Evolutionary conservation across 371 early-diverging fungal genomes (phyloP).

Genomic region (Zopfochytrium polystomum): DNA sequence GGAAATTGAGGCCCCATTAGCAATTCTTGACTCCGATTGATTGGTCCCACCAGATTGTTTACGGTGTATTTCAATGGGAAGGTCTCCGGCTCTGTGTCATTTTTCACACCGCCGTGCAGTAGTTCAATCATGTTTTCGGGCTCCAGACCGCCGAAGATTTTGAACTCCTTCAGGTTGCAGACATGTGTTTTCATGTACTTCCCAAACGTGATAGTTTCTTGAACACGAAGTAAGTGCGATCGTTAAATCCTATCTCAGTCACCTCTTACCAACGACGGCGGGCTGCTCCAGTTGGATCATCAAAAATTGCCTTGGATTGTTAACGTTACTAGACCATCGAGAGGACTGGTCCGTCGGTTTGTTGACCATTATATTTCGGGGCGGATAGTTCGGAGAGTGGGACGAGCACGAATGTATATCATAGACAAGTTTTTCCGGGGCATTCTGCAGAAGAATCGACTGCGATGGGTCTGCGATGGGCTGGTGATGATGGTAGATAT

Average conservation of each 20-base stretch:
- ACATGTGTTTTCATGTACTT: constrained; percentile 95
- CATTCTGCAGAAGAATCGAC: no score
- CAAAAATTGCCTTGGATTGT: constrained; percentile 79
- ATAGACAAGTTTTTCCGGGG: constrained; percentile 31
- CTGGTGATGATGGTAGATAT: no score
- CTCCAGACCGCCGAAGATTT: constrained; percentile 81
- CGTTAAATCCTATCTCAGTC: neutral
- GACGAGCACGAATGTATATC: constrained; percentile 54
- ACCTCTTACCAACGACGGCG: constrained; percentile 66
- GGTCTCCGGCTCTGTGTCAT: constrained; percentile 87
- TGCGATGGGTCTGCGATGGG: no score
- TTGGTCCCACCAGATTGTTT: constrained; percentile 55
- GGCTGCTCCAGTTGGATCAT: constrained; percentile 68
- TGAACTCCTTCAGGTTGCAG: constrained; percentile 95
- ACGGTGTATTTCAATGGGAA: constrained; percentile 71
- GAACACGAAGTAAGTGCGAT: neutral
- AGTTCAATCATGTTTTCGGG: constrained; percentile 79
- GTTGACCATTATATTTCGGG: constrained; percentile 70
- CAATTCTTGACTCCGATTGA: no score
- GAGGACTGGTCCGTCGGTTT: constrained; percentile 73
- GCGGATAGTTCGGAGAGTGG: constrained; percentile 72
- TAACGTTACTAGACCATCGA: constrained; percentile 80
- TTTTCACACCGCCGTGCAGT: constrained; percentile 84
- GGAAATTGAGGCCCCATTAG: no score
- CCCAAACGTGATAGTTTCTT: constrained; percentile 84